A percentile compares a stretch with the other conserved stretches of the same genome.
Evolutionary conservation across 1,284 basidiomycete species (phyloP).

Genomic region (Golubevia sp.): DNA sequence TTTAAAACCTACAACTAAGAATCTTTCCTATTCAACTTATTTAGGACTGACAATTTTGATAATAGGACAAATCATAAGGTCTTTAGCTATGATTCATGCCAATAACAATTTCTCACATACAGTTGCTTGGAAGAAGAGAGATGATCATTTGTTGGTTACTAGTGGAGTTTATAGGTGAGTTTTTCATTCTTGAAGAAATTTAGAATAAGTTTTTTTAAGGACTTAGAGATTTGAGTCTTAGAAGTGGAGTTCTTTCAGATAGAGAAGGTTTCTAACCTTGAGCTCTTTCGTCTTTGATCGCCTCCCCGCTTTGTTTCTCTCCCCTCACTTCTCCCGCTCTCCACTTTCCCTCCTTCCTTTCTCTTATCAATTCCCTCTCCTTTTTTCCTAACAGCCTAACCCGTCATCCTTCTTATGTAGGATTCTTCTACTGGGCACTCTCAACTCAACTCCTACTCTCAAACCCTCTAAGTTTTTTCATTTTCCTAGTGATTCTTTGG

Average conservation of each 20-base stretch:
- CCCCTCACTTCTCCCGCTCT: too few species aligned
- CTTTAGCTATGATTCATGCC: constrained; percentile 93
- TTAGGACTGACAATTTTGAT: constrained; percentile 72
- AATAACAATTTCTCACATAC: constrained; percentile 87
- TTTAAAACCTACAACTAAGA: too few species aligned
- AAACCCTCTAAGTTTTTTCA: constrained; percentile 76
- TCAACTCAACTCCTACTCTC: constrained; percentile 91
- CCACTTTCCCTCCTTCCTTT: too few species aligned
- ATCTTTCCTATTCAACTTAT: constrained; percentile 2
- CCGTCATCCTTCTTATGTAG: constrained; percentile 93
- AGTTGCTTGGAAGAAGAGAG: constrained; percentile 36
- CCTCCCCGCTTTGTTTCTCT: neutral
- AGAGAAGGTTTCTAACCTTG: constrained; percentile 82
- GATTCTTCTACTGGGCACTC: constrained; percentile 97
- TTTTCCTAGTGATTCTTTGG: constrained; percentile 74
- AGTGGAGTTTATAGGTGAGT: constrained; percentile 43
- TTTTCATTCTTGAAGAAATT: neutral
- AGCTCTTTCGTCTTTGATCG: constrained; percentile 44
- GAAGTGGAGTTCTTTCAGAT: too few species aligned
- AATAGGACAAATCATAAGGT: constrained; percentile 78
- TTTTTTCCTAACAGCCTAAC: constrained; percentile 69
- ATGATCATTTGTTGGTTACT: constrained; percentile 49
- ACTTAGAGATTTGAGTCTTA: too few species aligned
- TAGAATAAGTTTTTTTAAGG: too few species aligned
- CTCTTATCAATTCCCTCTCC: constrained; percentile 1